Conservation (phyloP, 129 eudicot genomes). For the Cynara cardunculus region DNA sequence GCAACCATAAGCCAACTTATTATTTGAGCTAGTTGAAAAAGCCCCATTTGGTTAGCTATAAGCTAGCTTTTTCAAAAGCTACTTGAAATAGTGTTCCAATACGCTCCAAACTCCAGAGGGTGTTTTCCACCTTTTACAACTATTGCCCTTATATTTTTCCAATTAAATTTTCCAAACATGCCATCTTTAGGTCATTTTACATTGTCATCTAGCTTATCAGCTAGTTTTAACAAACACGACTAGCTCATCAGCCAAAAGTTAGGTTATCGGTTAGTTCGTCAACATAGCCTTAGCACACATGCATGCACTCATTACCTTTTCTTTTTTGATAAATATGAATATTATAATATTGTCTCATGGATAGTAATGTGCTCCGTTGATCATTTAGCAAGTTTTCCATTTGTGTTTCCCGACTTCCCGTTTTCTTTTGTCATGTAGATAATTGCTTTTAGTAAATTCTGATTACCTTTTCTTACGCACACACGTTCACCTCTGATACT, state of each 20-base stretch:
- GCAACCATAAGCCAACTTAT: neutral
- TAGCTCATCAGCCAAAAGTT: neutral
- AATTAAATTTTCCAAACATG: neutral
- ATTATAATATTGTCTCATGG: neutral
- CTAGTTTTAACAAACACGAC: neutral
- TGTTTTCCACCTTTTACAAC: neutral
- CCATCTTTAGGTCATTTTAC: neutral
- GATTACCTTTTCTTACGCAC: neutral
- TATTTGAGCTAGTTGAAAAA: neutral
- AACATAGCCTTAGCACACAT: neutral
- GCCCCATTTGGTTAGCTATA: neutral
- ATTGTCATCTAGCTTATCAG: neutral
- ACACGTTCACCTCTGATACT: neutral
- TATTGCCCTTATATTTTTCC: neutral
- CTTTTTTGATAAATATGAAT: neutral
- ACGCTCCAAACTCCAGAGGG: neutral
- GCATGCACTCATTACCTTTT: neutral
- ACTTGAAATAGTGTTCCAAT: neutral
- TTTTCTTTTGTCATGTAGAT: neutral
- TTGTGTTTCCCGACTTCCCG: neutral
- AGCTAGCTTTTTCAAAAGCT: neutral
- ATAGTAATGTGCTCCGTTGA: neutral
- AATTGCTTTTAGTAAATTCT: neutral
- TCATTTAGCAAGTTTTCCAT: neutral
- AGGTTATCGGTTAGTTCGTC: neutral